Evolutionary conservation across 805 yeast genomes (phyloP).

Genomic region (Yarrowia bubula): DNA sequence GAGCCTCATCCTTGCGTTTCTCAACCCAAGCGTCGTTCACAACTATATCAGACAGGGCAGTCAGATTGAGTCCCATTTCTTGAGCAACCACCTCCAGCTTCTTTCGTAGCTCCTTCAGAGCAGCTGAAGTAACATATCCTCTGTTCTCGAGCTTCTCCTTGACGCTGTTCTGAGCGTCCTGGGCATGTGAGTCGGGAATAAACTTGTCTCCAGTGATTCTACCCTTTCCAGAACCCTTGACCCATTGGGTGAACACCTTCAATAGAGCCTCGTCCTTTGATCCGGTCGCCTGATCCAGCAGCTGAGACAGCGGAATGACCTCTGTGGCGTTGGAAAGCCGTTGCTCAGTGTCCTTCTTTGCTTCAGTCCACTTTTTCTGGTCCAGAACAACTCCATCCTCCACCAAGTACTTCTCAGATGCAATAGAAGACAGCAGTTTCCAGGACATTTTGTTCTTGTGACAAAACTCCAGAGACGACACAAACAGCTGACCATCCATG

Average conservation of each 20-base stretch:
- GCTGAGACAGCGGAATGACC: background rate
- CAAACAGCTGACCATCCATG: background rate
- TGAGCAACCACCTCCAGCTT: constrained; percentile 7
- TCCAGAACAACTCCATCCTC: constrained; percentile 14
- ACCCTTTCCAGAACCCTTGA: background rate
- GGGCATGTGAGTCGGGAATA: constrained; percentile 6
- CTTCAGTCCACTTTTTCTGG: background rate
- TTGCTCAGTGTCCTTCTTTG: background rate
- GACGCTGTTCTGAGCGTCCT: constrained; percentile 7
- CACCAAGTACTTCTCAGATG: background rate
- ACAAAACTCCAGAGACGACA: constrained; percentile 2
- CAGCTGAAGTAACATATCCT: background rate
- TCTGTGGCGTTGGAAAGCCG: background rate
- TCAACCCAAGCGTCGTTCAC: constrained; percentile 7
- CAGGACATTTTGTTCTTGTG: constrained; percentile 18
- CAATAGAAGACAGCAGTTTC: constrained; percentile 1
- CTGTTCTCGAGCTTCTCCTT: background rate
- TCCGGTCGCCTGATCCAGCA: background rate
- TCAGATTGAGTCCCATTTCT: background rate
- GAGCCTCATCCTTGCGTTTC: background rate
- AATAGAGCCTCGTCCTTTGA: background rate
- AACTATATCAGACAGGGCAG: background rate
- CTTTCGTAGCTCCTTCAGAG: constrained; percentile 7
- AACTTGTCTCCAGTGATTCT: constrained; percentile 1
- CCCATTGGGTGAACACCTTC: background rate